phyloP scores from a whole-genome alignment of 2,329 filamentous ascomycete species.

The Colletotrichum echinochloae region DNA sequence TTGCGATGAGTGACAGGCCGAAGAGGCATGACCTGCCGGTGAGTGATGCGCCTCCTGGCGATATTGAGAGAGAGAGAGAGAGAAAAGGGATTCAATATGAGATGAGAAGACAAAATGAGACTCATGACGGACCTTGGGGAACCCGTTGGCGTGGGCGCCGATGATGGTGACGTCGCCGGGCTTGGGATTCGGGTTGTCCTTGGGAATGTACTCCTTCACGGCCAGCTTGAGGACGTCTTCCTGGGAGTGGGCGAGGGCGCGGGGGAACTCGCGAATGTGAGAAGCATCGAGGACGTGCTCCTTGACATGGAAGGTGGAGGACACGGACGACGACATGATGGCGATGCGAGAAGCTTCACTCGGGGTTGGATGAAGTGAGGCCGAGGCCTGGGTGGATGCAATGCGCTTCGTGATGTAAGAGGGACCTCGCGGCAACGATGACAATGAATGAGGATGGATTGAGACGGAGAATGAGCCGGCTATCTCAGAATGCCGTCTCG shows the following conservation, averaged over 20 bases:
- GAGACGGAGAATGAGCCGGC: neutral
- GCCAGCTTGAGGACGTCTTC: conserved; percentile 80
- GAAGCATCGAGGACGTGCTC: conserved; percentile 80
- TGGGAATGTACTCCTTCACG: conserved; percentile 89
- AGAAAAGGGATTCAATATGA: neutral
- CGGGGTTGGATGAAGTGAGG: too few species aligned
- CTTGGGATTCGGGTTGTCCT: conserved; percentile 74
- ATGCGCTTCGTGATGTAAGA: neutral
- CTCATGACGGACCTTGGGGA: conserved; percentile 76
- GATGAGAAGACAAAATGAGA: conserved; percentile 24
- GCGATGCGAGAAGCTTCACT: neutral
- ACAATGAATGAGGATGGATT: neutral
- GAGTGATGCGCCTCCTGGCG: conserved; percentile 6
- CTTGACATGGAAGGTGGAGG: conserved; percentile 70
- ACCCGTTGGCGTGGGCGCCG: conserved; percentile 89
- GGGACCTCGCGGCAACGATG: neutral
- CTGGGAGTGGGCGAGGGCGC: conserved; percentile 77
- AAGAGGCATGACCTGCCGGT: neutral
- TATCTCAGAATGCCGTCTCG: neutral
- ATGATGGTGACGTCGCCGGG: conserved; percentile 87
- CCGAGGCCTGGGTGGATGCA: neutral
- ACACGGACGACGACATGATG: conserved; percentile 43
- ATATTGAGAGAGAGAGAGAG: neutral
- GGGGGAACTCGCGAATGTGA: conserved; percentile 85
- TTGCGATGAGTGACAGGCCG: neutral